phyloP scores from a whole-genome alignment of 345 rosid genomes.

The Lepidium africanum region DNA sequence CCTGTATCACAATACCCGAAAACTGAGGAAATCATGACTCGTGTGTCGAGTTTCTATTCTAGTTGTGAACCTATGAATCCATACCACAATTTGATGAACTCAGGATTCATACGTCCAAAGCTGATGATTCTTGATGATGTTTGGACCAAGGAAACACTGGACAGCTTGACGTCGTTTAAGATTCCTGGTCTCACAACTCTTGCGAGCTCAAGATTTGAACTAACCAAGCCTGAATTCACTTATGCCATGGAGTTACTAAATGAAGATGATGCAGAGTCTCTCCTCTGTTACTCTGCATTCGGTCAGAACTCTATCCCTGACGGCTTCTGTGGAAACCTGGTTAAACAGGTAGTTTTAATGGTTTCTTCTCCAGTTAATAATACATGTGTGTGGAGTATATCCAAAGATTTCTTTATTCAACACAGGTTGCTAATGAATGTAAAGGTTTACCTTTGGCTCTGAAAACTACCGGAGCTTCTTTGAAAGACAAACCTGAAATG shows the following conservation, averaged over 20 bases:
- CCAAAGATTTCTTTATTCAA: background rate
- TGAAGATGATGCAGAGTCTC: slow-evolving; percentile 42
- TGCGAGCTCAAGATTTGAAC: slow-evolving; percentile 60
- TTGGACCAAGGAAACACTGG: slow-evolving; percentile 54
- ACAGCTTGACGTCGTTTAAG: slow-evolving; percentile 33
- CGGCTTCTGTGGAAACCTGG: slow-evolving; percentile 39
- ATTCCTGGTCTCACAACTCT: slow-evolving; percentile 50
- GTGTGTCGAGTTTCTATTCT: slow-evolving; percentile 6
- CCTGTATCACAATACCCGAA: slow-evolving; percentile 81
- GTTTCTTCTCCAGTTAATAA: background rate
- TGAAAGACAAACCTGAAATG: slow-evolving; percentile 46
- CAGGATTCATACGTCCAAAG: background rate
- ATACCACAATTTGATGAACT: too few species aligned
- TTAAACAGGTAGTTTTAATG: slow-evolving; percentile 50
- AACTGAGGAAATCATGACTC: slow-evolving; percentile 35
- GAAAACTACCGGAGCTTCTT: slow-evolving; percentile 75
- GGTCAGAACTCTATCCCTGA: slow-evolving; percentile 34
- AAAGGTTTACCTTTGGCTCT: slow-evolving; percentile 88
- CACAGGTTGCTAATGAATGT: slow-evolving; percentile 64
- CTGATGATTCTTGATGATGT: slow-evolving; percentile 85
- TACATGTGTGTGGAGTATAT: background rate
- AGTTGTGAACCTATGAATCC: too few species aligned
- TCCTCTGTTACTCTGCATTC: slow-evolving; percentile 24
- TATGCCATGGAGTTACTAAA: slow-evolving; percentile 56
- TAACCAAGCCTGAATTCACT: slow-evolving; percentile 30